Conservation (phyloP, 192 early-diverging fungal genomes). For the Umbelopsis sp. region DNA sequence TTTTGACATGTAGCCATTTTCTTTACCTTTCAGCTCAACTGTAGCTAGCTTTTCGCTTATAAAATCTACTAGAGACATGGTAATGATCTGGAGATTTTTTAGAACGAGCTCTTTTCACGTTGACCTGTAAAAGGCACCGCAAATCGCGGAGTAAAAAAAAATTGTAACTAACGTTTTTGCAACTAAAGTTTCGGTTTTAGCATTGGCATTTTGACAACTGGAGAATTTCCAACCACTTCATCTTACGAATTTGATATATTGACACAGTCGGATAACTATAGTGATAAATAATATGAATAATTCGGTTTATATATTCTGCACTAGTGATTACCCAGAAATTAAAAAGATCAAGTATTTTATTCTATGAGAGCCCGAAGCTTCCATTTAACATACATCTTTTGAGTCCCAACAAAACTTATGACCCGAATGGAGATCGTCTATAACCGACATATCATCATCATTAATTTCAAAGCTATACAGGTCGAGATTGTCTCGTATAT, state of each 20-base stretch:
- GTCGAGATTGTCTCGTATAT: neutral
- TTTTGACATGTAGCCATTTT: neutral
- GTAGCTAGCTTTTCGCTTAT: conserved; percentile 24
- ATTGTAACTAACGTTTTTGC: no score
- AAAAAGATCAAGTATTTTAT: no score
- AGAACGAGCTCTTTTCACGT: neutral
- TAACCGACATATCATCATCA: conserved; percentile 24
- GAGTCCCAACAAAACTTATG: conserved; percentile 35
- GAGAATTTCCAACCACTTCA: no score
- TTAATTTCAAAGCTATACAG: neutral
- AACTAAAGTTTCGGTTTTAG: no score
- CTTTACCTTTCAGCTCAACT: conserved; percentile 30
- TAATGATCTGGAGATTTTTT: neutral
- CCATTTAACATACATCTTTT: neutral
- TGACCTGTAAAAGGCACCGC: no score
- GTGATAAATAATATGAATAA: no score
- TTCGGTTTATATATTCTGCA: no score
- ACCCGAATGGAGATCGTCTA: conserved; percentile 35
- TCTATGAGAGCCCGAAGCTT: neutral
- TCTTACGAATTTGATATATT: no score
- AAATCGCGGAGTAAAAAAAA: no score
- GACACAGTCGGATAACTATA: no score
- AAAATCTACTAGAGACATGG: conserved; percentile 28
- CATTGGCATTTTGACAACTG: no score
- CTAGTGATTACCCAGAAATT: no score